A percentile compares a stretch with the other conserved stretches of the same genome.
Evolutionary conservation across 2,329 filamentous ascomycete species (phyloP).

Genomic region (Cercospora sp.): DNA sequence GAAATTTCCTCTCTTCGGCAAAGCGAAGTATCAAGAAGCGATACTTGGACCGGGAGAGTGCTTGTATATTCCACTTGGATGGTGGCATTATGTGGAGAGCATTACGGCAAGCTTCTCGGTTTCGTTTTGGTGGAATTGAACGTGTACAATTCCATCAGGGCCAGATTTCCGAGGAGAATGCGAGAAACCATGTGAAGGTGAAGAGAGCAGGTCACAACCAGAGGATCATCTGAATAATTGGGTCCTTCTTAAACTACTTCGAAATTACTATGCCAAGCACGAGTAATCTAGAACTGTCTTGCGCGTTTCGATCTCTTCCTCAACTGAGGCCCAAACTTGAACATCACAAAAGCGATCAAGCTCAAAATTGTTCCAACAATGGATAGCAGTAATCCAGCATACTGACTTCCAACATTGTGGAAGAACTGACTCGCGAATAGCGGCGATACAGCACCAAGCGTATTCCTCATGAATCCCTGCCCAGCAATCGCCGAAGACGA

Average conservation of each 20-base stretch:
- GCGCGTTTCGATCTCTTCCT: constrained; percentile 25
- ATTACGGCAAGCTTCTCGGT: constrained; percentile 88
- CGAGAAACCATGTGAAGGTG: not conserved
- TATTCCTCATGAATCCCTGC: constrained; percentile 56
- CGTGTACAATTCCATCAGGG: too few relatives aligned
- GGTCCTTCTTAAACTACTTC: not conserved
- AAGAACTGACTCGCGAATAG: constrained; percentile 56
- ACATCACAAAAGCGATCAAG: constrained; percentile 45
- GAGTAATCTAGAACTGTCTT: constrained; percentile 20
- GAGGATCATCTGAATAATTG: not conserved
- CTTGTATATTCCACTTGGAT: constrained; percentile 86
- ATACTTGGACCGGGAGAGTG: constrained; percentile 79
- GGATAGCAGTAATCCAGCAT: constrained; percentile 52
- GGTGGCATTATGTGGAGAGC: constrained; percentile 97
- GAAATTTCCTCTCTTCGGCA: constrained; percentile 56
- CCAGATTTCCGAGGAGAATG: not conserved
- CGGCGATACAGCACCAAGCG: constrained; percentile 54
- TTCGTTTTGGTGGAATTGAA: constrained; percentile 86
- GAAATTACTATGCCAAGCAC: not conserved
- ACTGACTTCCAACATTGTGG: constrained; percentile 55
- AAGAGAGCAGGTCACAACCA: not conserved
- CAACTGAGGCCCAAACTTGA: constrained; percentile 25
- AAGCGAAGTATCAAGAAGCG: constrained; percentile 70
- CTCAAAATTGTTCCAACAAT: constrained; percentile 48
- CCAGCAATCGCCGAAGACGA: constrained; percentile 50